Evolutionary conservation across 2,329 filamentous ascomycete species (phyloP).

Genomic region (Colletotrichum sp.): DNA sequence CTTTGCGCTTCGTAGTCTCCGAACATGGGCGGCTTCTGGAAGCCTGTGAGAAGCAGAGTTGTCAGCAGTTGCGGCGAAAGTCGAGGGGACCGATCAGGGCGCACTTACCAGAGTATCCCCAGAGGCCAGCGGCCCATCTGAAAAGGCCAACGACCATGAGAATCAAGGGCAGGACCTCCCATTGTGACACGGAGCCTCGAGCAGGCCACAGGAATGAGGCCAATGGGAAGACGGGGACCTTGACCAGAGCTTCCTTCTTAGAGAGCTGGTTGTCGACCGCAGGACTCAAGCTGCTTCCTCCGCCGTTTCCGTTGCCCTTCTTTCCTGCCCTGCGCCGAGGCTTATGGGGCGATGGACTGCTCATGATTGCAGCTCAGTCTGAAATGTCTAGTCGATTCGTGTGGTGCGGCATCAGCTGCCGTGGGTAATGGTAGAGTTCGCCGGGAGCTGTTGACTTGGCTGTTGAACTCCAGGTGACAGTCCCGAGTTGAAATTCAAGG

Average conservation of each 20-base stretch:
- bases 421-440: neutral
- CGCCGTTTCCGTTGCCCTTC: slow-evolving; percentile 22
- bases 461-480: neutral
- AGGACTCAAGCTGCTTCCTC: neutral
- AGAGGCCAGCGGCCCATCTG: slow-evolving; percentile 88
- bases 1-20: slow-evolving; percentile 98
- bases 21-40: slow-evolving; percentile 83
- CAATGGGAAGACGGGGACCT: slow-evolving; percentile 81
- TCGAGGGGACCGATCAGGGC: neutral
- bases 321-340: slow-evolving; percentile 64
- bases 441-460: neutral
- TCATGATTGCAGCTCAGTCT: slow-evolving; percentile 46
- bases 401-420: neutral
- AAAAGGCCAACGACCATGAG: slow-evolving; percentile 92
- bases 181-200: slow-evolving; percentile 83
- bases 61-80: neutral
- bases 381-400: neutral
- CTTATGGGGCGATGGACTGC: slow-evolving; percentile 61
- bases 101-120: slow-evolving; percentile 86
- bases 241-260: slow-evolving; percentile 51
- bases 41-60: slow-evolving; percentile 56
- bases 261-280: slow-evolving; percentile 15
- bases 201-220: slow-evolving; percentile 95
- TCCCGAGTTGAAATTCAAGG: slow-evolving; percentile 7
- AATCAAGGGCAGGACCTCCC: slow-evolving; percentile 86